A percentile compares a stretch with the other conserved stretches of the same genome.
These are phyloP conservation scores for Stagonosporopsis rhizophila DNA, from an alignment of 2,329 filamentous ascomycete species.

Conservation along the genomic window DNA sequence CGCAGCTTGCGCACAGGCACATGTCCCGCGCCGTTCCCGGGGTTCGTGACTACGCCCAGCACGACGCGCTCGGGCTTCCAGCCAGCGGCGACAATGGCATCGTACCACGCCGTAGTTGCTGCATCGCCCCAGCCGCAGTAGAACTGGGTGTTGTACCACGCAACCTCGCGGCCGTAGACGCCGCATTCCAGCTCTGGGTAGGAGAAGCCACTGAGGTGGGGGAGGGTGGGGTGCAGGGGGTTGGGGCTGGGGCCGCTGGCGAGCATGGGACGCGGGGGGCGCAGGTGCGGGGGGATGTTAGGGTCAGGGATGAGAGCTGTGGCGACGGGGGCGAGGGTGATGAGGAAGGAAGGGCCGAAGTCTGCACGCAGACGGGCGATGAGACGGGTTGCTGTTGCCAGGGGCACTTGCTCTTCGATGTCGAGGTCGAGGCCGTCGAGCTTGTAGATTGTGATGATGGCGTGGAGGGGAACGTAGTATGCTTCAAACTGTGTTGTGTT, in stretches of 20 bases:
- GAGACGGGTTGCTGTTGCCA: constrained; percentile 65
- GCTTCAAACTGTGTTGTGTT: constrained; percentile 66
- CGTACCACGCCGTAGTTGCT: constrained; percentile 58
- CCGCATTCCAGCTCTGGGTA: constrained; percentile 74
- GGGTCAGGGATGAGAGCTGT: constrained; percentile 68
- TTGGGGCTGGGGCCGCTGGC: constrained; percentile 41
- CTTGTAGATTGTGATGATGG: constrained; percentile 66
- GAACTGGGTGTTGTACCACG: constrained; percentile 92
- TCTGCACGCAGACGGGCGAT: constrained; percentile 62
- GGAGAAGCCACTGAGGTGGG: constrained; percentile 80
- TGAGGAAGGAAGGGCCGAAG: constrained; percentile 74
- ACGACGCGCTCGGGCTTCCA: constrained; percentile 79
- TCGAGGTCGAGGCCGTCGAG: constrained; percentile 52
- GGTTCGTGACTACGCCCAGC: constrained; percentile 80
- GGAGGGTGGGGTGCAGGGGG: constrained; percentile 45
- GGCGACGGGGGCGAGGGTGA: constrained; percentile 83
- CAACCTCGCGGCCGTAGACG: constrained; percentile 59
- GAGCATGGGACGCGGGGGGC: constrained; percentile 40
- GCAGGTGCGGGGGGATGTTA: constrained; percentile 39
- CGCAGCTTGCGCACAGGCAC: constrained; percentile 66
- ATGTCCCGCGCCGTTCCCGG: constrained; percentile 70
- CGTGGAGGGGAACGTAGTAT: constrained; percentile 73
- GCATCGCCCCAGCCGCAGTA: constrained; percentile 88
- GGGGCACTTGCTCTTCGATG: constrained; percentile 73
- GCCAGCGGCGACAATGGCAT: constrained; percentile 65